These are phyloP conservation scores for Neofusicoccum cordaticola DNA, from an alignment of 2,329 filamentous ascomycete species.

Conservation along the genomic window DNA sequence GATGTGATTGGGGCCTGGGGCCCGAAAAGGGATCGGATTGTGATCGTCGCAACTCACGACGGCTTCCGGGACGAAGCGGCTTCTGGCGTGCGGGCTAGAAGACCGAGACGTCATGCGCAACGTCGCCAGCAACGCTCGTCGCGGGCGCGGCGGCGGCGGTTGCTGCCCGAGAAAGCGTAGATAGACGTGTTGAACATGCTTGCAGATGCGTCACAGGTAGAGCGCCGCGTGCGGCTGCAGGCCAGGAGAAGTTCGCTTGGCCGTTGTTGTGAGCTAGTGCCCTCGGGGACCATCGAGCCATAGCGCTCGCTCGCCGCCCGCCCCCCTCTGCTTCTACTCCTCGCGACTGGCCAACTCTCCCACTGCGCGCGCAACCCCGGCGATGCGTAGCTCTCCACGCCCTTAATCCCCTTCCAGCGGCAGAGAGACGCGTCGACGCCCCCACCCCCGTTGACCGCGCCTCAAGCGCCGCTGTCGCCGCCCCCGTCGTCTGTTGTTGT, in stretches of 20 bases:
- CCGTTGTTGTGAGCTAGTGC: constrained; percentile 6
- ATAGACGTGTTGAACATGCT: not conserved
- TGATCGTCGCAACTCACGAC: constrained; percentile 9
- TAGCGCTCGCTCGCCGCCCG: constrained; percentile 1
- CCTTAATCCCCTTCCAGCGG: constrained; percentile 14
- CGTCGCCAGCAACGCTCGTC: not conserved
- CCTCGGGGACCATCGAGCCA: constrained; percentile 2
- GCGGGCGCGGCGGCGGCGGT: not conserved
- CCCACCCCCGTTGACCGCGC: constrained; percentile 10
- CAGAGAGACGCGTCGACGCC: constrained; percentile 15
- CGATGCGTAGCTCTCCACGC: constrained; percentile 12
- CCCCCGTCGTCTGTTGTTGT: not conserved
- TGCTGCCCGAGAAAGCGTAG: not conserved
- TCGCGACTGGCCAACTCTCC: constrained; percentile 8
- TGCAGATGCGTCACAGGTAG: constrained; percentile 7
- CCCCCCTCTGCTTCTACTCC: constrained; percentile 15
- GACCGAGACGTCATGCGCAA: constrained; percentile 6
- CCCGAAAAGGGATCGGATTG: constrained; percentile 12
- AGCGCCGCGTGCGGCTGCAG: constrained; percentile 1
- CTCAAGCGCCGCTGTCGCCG: constrained; percentile 9
- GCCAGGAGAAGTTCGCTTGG: constrained; percentile 12
- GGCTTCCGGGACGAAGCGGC: constrained; percentile 8
- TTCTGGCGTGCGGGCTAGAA: constrained; percentile 13
- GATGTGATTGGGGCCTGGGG: not conserved
- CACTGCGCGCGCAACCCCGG: constrained; percentile 15